These are phyloP conservation scores for Pseudogymnoascus sp. DNA, from an alignment of 2,329 filamentous ascomycete genomes.

Conservation along the genomic window DNA sequence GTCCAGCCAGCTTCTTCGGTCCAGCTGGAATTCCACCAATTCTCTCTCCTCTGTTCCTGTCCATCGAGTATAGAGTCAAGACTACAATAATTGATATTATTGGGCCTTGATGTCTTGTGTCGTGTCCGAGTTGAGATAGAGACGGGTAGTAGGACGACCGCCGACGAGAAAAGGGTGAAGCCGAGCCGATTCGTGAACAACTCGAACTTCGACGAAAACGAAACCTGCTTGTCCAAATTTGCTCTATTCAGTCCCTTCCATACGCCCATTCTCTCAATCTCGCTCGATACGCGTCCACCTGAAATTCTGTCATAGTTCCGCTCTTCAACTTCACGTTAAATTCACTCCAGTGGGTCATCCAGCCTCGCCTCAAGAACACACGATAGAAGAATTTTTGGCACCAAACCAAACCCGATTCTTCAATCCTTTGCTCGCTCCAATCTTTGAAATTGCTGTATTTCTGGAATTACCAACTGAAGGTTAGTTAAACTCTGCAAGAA, in stretches of 20 bases:
- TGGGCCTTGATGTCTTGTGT: constrained; percentile 8
- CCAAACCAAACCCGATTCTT: background rate
- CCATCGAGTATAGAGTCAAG: constrained; percentile 2
- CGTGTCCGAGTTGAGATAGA: constrained; percentile 7
- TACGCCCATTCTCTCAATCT: constrained; percentile 4
- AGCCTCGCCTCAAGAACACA: constrained; percentile 7
- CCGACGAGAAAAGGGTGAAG: constrained; percentile 1
- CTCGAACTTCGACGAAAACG: background rate
- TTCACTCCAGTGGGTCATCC: constrained; percentile 8
- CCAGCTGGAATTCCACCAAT: constrained; percentile 1
- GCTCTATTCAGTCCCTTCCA: constrained; percentile 6
- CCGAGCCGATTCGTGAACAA: background rate
- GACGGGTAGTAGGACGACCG: constrained; percentile 1
- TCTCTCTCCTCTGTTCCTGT: background rate
- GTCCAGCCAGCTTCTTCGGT: background rate
- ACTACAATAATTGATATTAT: background rate
- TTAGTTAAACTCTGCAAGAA: background rate
- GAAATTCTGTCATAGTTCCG: constrained; percentile 7
- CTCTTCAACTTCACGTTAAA: constrained; percentile 3
- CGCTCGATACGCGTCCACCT: background rate
- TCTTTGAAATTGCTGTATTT: constrained; percentile 4
- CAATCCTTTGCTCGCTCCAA: constrained; percentile 3
- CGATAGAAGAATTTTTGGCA: constrained; percentile 3
- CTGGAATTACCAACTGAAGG: background rate
- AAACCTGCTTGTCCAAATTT: background rate